phyloP scores from a whole-genome alignment of 805 yeast genomes.

The Kuraishia capsulata region DNA sequence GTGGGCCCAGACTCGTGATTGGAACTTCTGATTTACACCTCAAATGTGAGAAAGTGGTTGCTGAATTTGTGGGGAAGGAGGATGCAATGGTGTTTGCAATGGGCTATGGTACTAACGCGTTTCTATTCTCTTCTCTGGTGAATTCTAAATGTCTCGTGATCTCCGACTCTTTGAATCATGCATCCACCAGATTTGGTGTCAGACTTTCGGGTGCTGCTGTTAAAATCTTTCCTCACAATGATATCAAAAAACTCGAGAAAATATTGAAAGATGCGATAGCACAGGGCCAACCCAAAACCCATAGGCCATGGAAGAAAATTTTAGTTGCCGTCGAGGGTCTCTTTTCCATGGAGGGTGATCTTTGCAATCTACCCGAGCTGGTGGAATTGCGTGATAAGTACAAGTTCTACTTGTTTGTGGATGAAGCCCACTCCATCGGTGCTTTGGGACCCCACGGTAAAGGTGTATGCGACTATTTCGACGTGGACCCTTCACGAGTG shows the following conservation, averaged over 20 bases:
- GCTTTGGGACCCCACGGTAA: constrained; percentile 94
- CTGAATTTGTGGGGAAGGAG: constrained; percentile 85
- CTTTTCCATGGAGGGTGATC: constrained; percentile 91
- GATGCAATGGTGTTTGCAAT: constrained; percentile 79
- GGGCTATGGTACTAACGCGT: constrained; percentile 96
- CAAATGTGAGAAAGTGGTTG: constrained; percentile 67
- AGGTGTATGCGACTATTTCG: constrained; percentile 93
- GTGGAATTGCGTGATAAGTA: constrained; percentile 73
- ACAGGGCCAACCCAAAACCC: constrained; percentile 91
- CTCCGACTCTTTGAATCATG: constrained; percentile 91
- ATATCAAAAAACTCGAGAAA: constrained; percentile 71
- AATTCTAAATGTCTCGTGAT: constrained; percentile 86
- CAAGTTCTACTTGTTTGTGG: constrained; percentile 84
- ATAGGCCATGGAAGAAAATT: constrained; percentile 92
- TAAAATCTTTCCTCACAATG: constrained; percentile 86
- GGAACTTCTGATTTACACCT: constrained; percentile 74
- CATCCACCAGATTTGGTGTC: constrained; percentile 92
- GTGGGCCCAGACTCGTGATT: constrained; percentile 65
- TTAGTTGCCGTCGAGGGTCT: constrained; percentile 86
- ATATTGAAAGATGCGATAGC: constrained; percentile 76
- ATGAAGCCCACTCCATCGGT: constrained; percentile 98
- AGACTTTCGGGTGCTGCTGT: constrained; percentile 90
- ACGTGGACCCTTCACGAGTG: constrained; percentile 62
- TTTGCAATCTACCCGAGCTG: constrained; percentile 71
- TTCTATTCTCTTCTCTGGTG: constrained; percentile 71